Evolutionary conservation across 108 stramenopile genomes (phyloP).

Genomic region (Licmophora abbreviata): DNA sequence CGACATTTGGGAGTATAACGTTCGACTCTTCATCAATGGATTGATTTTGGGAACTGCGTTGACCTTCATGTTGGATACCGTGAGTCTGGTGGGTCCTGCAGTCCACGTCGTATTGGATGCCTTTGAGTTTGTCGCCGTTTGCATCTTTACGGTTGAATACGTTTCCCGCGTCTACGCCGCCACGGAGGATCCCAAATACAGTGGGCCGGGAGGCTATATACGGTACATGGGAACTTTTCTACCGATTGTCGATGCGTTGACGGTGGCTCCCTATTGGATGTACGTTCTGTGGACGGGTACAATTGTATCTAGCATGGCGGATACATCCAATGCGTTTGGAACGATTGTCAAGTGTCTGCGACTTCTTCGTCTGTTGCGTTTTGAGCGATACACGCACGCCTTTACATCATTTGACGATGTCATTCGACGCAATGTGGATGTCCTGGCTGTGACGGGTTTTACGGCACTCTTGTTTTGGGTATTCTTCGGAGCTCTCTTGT

Average conservation of each 20-base stretch:
- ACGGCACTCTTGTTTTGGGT: constrained; percentile 80
- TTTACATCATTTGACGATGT: constrained; percentile 72
- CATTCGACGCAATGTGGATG: constrained; percentile 54
- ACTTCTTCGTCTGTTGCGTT: constrained; percentile 67
- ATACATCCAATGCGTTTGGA: constrained; percentile 2
- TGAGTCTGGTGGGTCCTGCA: constrained; percentile 5
- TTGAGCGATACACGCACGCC: constrained; percentile 76
- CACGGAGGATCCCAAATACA: constrained; percentile 52
- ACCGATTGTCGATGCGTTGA: constrained; percentile 67
- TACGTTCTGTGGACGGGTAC: constrained; percentile 24
- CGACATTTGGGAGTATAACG: constrained; percentile 12
- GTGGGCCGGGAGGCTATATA: constrained; percentile 8
- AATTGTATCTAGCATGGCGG: constrained; percentile 15
- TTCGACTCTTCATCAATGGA: constrained; percentile 35
- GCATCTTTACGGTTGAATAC: constrained; percentile 71
- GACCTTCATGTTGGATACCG: constrained; percentile 64
- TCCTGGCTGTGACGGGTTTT: constrained; percentile 81
- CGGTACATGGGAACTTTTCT: constrained; percentile 33
- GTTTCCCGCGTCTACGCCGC: constrained; percentile 33
- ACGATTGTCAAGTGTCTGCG: constrained; percentile 45
- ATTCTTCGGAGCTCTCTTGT: constrained; percentile 67
- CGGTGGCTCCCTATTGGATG: constrained; percentile 70
- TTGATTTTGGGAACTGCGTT: constrained; percentile 56
- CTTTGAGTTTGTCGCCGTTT: constrained; percentile 58
- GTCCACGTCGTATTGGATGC: constrained; percentile 27